phyloP scores from a whole-genome alignment of 345 rosid species.

The Chamaenerion angustifolium region DNA sequence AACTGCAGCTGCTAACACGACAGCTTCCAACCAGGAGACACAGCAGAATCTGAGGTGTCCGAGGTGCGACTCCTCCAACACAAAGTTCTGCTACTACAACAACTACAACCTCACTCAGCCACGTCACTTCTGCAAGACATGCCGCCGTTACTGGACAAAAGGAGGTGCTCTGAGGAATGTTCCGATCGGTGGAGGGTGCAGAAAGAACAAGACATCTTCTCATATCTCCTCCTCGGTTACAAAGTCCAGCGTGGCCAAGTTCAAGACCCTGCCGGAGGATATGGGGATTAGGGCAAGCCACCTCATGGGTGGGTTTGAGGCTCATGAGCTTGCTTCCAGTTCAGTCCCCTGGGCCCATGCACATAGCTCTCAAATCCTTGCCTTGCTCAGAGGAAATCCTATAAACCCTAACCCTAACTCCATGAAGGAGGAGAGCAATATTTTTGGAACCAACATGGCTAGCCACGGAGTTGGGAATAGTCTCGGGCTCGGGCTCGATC shows the following conservation, averaged over 20 bases:
- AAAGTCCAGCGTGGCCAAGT: slow-evolving; percentile 21
- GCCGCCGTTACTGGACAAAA: slow-evolving; percentile 78
- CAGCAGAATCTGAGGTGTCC: slow-evolving; percentile 48
- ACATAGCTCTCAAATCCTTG: slow-evolving; percentile 34
- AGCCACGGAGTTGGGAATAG: slow-evolving; percentile 11
- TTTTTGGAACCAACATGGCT: slow-evolving; percentile 21
- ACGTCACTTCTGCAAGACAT: slow-evolving; percentile 77
- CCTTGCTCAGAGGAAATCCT: slow-evolving; percentile 29
- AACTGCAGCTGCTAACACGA: slow-evolving; percentile 1
- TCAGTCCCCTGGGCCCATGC: slow-evolving; percentile 38
- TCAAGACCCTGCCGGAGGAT: slow-evolving; percentile 34
- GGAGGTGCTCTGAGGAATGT: slow-evolving; percentile 65
- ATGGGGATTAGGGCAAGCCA: too few relatives aligned
- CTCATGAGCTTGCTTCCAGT: slow-evolving; percentile 25
- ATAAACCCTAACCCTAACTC: slow-evolving; percentile 34
- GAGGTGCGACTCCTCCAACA: slow-evolving; percentile 57
- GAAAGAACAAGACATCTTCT: slow-evolving; percentile 40
- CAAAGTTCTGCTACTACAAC: slow-evolving; percentile 75
- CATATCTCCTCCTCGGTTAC: slow-evolving; percentile 15
- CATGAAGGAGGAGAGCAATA: slow-evolving; percentile 31
- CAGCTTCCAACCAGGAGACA: slow-evolving; percentile 12
- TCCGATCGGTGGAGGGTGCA: slow-evolving; percentile 70
- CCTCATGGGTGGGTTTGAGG: slow-evolving; percentile 23
- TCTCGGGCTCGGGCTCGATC: slow-evolving; percentile 29
- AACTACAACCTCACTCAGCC: slow-evolving; percentile 83